Conservation (phyloP, 2,329 filamentous ascomycete species). For the Teratosphaeria destructans region DNA sequence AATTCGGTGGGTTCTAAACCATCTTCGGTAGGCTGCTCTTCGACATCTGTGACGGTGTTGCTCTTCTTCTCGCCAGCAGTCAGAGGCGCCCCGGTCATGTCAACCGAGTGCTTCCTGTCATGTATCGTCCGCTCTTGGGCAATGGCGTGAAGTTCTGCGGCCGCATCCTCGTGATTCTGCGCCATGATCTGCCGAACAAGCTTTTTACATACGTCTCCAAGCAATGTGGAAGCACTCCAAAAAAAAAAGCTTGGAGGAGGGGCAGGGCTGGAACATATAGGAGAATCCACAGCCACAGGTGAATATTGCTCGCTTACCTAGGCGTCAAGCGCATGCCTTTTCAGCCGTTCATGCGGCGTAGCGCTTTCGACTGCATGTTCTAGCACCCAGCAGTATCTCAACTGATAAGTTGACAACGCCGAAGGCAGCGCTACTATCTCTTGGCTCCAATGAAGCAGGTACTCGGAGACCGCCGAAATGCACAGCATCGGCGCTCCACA, state of each 20-base stretch:
- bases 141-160: constrained; percentile 13
- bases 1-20: constrained; percentile 32
- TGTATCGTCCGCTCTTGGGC: not conserved
- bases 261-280: not conserved
- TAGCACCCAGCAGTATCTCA: not conserved
- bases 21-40: constrained; percentile 14
- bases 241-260: not conserved
- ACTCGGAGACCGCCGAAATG: not conserved
- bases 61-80: constrained; percentile 8
- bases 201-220: not conserved
- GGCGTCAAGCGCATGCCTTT: no score
- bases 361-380: not conserved
- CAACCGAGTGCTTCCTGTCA: constrained; percentile 5
- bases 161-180: constrained; percentile 19
- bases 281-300: not conserved
- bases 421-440: not conserved
- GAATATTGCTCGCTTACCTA: no score
- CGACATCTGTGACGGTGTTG: constrained; percentile 7
- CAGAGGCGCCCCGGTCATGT: constrained; percentile 13
- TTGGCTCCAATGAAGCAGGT: not conserved
- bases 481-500: no score
- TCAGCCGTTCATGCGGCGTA: not conserved
- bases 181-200: not conserved
- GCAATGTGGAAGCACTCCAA: not conserved
- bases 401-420: not conserved